Conservation (phyloP, 495 filamentous ascomycete species). For the Trichoderma reesei region DNA sequence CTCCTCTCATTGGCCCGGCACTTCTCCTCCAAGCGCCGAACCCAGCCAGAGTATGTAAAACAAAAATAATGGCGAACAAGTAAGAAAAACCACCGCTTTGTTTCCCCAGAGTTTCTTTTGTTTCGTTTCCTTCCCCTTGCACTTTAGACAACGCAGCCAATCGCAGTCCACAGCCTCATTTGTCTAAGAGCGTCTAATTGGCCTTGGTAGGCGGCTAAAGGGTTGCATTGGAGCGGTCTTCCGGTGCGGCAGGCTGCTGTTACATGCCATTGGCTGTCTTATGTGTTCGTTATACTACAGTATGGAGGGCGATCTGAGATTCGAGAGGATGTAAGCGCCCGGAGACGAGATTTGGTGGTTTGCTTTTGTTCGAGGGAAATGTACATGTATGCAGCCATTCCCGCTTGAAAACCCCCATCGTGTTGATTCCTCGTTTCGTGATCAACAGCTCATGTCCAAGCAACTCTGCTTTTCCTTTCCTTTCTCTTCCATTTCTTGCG, state of each 20-base stretch:
- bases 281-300: not conserved
- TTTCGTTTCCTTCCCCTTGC: too few species aligned
- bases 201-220: too few species aligned
- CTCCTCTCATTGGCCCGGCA: not conserved
- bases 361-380: too few species aligned
- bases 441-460: not conserved
- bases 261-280: not conserved
- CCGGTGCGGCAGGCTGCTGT: too few species aligned
- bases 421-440: not conserved
- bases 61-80: too few species aligned
- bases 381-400: not conserved
- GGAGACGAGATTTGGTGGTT: not conserved
- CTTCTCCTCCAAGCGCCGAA: not conserved
- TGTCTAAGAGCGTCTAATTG: too few species aligned
- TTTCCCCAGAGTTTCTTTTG: not conserved
- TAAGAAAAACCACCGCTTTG: not conserved
- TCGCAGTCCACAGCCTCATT: too few species aligned
- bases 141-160: too few species aligned
- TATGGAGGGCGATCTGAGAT: not conserved
- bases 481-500: not conserved
- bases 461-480: not conserved
- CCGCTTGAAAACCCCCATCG: too few species aligned
- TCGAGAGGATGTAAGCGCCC: not conserved
- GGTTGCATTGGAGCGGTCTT: too few species aligned
- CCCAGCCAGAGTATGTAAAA: too few species aligned